Base-by-base conservation (phyloP, 176 grass and related monocot genomes). In the Phoenix dactylifera region DNA sequence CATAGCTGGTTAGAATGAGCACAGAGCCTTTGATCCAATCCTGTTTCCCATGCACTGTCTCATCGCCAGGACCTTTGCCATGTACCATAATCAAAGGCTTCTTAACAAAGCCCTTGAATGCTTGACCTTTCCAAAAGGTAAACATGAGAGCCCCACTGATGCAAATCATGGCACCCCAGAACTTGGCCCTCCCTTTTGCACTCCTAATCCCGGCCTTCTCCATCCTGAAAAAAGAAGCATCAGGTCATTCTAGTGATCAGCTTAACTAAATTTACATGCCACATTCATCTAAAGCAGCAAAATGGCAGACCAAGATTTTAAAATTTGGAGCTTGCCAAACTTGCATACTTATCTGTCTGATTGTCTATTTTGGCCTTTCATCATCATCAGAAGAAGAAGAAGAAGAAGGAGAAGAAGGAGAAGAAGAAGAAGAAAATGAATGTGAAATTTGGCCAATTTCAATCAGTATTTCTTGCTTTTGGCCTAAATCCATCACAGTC, bases 1-100 rank as follows among this genome's bases (percentile, higher is more conserved):
- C 39, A 6, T 39, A 16, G 51, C 70, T 73, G 59, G 29, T 16
- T 48, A 73, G 51, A 29, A 73, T 62, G 49, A 73, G 26, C n/a
- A 52, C 49, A 44, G 70, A 63, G 51, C 70, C 70, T 54, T 63
- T 62, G 20, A 73, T 51, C 70, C 70, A 73, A 55, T 63, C 51
- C 16, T 55, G 48, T 39, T 73, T 39, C 14, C 30, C 51, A 55
- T 51, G 51, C 17, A 18, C 51, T 18, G 15, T 16, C 16, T 44
- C 35, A 10, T 12, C 2, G 35, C 35, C 9, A 14, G 10, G 10
- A 44, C 59, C 29, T 48, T 55, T 22, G 59, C 28, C 50, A 63
- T 55, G 59, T 15, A 73, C 15, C 26, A 16, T 12, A 17, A 73
- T 49, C 26, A 73, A 17, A 48, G 70, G 70, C 1, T 29, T 63